phyloP scores from a whole-genome alignment of 805 yeast species.

The Lachancea thermotolerans region DNA sequence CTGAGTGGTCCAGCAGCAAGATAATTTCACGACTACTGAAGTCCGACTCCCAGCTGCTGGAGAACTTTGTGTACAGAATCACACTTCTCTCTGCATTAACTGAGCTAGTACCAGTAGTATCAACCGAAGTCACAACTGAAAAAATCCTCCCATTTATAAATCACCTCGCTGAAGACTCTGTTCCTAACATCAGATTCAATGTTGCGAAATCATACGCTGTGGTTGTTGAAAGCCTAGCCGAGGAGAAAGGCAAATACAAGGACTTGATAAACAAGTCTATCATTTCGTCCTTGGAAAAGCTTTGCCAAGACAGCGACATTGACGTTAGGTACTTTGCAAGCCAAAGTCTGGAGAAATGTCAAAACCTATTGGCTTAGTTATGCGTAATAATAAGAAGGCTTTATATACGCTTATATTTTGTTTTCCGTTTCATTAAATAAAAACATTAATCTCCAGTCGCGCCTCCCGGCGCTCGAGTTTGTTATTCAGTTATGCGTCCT shows the following conservation, averaged over 20 bases:
- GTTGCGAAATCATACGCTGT: constrained; percentile 77
- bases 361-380: constrained; percentile 11
- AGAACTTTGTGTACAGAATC: constrained; percentile 83
- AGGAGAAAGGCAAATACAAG: constrained; percentile 23
- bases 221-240: constrained; percentile 47
- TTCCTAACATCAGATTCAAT: constrained; percentile 93
- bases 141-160: constrained; percentile 76
- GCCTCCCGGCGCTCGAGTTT: too few species aligned
- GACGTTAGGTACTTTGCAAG: constrained; percentile 86
- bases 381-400: not conserved
- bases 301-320: constrained; percentile 67
- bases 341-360: constrained; percentile 45
- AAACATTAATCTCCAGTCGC: too few species aligned
- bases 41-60: constrained; percentile 33
- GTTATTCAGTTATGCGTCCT: not conserved
- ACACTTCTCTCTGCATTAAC: constrained; percentile 86
- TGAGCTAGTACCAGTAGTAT: constrained; percentile 69
- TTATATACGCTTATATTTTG: not conserved
- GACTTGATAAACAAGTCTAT: constrained; percentile 46
- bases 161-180: constrained; percentile 66
- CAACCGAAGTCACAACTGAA: constrained; percentile 46
- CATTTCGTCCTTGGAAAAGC: constrained; percentile 55
- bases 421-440: not conserved
- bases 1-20: constrained; percentile 85
- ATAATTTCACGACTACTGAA: constrained; percentile 69